Conservation (phyloP, 768 basidiomycete genomes). For the Tylopilus vinaceipallidus region DNA sequence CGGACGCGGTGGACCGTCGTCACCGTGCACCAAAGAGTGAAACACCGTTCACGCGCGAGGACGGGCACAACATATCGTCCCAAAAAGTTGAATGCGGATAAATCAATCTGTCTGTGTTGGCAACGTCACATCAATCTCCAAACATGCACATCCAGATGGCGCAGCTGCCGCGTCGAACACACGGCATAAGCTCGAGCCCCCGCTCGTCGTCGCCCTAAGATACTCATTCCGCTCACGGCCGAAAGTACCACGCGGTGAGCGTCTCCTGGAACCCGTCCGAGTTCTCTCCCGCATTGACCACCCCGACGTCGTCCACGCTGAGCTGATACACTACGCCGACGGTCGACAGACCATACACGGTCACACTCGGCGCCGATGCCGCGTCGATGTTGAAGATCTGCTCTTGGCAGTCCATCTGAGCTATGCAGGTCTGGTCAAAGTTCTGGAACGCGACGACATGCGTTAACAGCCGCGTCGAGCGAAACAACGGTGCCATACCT, state of each 20-base stretch:
- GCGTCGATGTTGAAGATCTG: slow-evolving; percentile 44
- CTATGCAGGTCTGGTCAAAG: slow-evolving; percentile 38
- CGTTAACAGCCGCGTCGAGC: not conserved
- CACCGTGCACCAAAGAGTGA: too few relatives aligned
- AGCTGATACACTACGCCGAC: slow-evolving; percentile 42
- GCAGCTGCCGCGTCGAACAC: too few relatives aligned
- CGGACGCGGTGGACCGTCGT: too few relatives aligned
- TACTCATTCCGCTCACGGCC: not conserved
- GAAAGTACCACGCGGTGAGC: slow-evolving; percentile 28
- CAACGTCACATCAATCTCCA: too few relatives aligned
- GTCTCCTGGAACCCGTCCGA: slow-evolving; percentile 41
- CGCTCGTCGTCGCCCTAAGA: too few relatives aligned
- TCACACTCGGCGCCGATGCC: slow-evolving; percentile 35
- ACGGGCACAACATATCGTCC: too few relatives aligned
- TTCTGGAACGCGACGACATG: slow-evolving; percentile 30
- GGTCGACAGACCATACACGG: slow-evolving; percentile 45
- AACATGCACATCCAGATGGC: too few relatives aligned
- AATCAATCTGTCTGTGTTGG: too few relatives aligned
- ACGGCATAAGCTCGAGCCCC: too few relatives aligned
- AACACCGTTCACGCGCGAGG: too few relatives aligned
- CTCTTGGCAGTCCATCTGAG: slow-evolving; percentile 36
- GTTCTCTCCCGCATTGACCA: slow-evolving; percentile 37
- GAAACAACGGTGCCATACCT: slow-evolving; percentile 19
- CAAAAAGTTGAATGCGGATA: too few relatives aligned
- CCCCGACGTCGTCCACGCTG: slow-evolving; percentile 33